phyloP scores from a whole-genome alignment of 805 yeast genomes.

The Pichia nanzhaoensis region DNA sequence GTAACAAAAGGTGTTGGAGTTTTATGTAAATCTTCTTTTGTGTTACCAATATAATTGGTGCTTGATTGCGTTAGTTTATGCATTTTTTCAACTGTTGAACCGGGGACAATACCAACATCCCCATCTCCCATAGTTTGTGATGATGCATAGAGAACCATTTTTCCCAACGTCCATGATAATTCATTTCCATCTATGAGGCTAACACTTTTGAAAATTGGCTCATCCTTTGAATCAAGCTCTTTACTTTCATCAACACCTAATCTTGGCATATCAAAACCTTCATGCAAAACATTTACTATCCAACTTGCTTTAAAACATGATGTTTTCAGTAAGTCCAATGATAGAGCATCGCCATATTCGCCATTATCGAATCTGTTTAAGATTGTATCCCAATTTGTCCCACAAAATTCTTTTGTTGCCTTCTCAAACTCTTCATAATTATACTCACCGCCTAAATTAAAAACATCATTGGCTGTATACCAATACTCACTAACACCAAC shows the following conservation, averaged over 20 bases:
- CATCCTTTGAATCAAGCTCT: conserved; percentile 9
- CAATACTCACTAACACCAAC: conserved; percentile 95
- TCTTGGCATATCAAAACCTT: conserved; percentile 85
- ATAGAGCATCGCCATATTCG: conserved; percentile 48
- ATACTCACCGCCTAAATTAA: conserved; percentile 83
- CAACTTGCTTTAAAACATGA: conserved; percentile 95
- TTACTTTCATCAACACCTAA: conserved; percentile 43
- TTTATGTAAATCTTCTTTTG: neutral
- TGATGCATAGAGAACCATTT: conserved; percentile 75
- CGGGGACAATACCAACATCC: conserved; percentile 12
- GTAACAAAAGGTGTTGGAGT: conserved; percentile 4
- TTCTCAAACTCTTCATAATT: conserved; percentile 64
- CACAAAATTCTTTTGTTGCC: conserved; percentile 67
- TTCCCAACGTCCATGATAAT: conserved; percentile 92
- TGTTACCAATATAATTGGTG: conserved; percentile 36
- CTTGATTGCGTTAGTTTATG: conserved; percentile 8
- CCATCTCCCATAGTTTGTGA: conserved; percentile 42
- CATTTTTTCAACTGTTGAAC: conserved; percentile 19
- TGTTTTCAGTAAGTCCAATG: conserved; percentile 51
- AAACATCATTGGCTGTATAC: conserved; percentile 93
- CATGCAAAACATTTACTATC: conserved; percentile 85
- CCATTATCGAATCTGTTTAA: conserved; percentile 45
- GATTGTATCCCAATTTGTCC: conserved; percentile 59
- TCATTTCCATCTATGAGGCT: conserved; percentile 77
- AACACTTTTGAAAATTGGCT: conserved; percentile 61